These are phyloP conservation scores for Bathelium albidoporum DNA, from an alignment of 495 filamentous ascomycete genomes.

Conservation along the genomic window DNA sequence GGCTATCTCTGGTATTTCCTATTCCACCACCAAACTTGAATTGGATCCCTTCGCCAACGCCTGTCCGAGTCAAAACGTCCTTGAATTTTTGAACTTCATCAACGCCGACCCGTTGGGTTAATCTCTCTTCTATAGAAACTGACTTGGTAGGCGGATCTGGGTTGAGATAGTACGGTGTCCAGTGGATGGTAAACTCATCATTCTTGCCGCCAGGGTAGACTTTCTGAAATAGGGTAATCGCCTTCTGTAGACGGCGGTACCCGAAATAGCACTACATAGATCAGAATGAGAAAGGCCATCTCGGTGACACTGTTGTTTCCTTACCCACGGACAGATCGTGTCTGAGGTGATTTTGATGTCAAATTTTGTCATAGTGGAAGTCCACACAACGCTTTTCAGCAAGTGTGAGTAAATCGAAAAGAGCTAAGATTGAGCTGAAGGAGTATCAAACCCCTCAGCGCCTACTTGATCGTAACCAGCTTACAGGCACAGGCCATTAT, in stretches of 20 bases:
- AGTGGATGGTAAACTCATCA: conserved; percentile 62
- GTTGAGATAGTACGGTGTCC: conserved; percentile 75
- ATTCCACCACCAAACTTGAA: conserved; percentile 65
- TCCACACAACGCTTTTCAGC: background rate
- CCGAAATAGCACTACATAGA: conserved; percentile 63
- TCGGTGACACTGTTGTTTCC: background rate
- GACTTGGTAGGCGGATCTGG: conserved; percentile 40
- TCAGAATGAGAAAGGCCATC: background rate
- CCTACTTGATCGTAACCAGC: background rate
- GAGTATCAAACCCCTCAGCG: background rate
- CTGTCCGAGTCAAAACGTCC: background rate
- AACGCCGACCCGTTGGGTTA: background rate
- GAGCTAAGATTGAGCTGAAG: background rate
- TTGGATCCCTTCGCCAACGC: conserved; percentile 47
- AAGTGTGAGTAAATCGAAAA: background rate
- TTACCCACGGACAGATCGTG: conserved; percentile 58
- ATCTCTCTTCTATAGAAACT: background rate
- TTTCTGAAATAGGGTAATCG: conserved; percentile 56
- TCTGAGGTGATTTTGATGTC: conserved; percentile 63
- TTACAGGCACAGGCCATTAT: too few species aligned
- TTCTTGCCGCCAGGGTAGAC: conserved; percentile 34
- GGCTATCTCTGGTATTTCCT: conserved; percentile 69
- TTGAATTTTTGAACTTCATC: background rate
- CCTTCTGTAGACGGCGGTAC: conserved; percentile 58
- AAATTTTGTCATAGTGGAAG: conserved; percentile 56